phyloP scores from a whole-genome alignment of 352 stramenopile genomes.

The Sclerospora graminicola region DNA sequence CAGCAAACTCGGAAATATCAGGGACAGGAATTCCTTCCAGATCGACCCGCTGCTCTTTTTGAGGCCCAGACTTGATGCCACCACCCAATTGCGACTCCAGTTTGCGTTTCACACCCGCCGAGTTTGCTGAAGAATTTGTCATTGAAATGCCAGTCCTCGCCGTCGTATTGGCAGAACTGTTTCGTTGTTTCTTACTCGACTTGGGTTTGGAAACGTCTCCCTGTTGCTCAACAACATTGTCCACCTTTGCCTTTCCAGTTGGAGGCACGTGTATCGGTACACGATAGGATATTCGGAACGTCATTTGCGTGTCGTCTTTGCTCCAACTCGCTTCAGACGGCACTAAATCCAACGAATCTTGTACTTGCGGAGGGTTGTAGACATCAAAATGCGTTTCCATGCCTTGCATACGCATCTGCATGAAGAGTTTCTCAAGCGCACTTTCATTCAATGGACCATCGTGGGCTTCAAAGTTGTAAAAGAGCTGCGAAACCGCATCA shows the following conservation, averaged over 20 bases:
- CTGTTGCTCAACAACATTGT: constrained; percentile 14
- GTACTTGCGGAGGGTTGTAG: constrained; percentile 35
- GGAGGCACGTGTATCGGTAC: constrained; percentile 31
- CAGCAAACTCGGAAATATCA: constrained; percentile 61
- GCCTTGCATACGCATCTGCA: constrained; percentile 39
- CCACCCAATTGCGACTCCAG: constrained; percentile 33
- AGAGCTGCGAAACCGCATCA: constrained; percentile 28
- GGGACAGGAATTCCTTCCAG: constrained; percentile 67
- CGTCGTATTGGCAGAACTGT: constrained; percentile 8
- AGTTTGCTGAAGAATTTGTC: constrained; percentile 2
- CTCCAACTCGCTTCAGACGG: constrained; percentile 16
- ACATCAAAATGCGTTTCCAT: constrained; percentile 48
- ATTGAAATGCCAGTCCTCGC: constrained; percentile 5
- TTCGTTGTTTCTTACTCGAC: constrained; percentile 47
- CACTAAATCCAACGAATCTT: too few relatives aligned
- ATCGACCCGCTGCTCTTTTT: constrained; percentile 66
- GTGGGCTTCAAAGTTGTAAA: constrained; percentile 18
- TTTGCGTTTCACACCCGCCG: constrained; percentile 53
- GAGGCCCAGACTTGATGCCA: constrained; percentile 16
- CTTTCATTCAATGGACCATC: constrained; percentile 10
- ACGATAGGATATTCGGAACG: constrained; percentile 60
- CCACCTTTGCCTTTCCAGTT: constrained; percentile 18
- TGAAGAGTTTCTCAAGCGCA: constrained; percentile 32
- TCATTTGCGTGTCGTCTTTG: constrained; percentile 25
- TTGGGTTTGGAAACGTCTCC: constrained; percentile 33